Base-by-base conservation (phyloP, 768 basidiomycete genomes). In the Paxillus ammoniavirescens region DNA sequence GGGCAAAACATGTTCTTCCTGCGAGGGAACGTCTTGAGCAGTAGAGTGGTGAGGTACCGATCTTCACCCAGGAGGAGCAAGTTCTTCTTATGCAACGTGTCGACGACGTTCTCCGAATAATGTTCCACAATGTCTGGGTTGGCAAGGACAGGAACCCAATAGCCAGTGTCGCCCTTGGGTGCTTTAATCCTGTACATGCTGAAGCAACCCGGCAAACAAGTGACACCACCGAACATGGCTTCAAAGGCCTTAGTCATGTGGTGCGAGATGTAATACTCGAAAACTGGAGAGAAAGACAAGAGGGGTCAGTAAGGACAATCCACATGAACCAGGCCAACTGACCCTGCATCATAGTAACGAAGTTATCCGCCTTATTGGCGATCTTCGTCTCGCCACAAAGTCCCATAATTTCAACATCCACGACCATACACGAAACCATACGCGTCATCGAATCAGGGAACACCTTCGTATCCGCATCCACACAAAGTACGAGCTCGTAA, bases 341-440 rank as follows among this genome's bases (percentile, higher is more conserved):
- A 95, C 96, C 95, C 81, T 99, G 97, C 73, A 99, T 98, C 97
- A 99, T 98, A 14, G 96, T 98, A 42, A 98, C 95, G 77, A 96
- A 98, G 10, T 94, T 94, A 68, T 98, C 96, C 14, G 87, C 86
- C 78, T 99, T 99, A 77, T 99, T 99, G 35, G 97, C 97, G 62
- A 99, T 95, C 83, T 99, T 99, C 56, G 97, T 99, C 77, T 99
- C 97, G 26, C 97, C 97, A 66, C 97, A 99, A 23, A 99, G 79
- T 18, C 95, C 97, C 97, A 98, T 98, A 59, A 98, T 98, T 71
- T 98, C 97, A 63, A 87, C 83, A 65, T 99, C 97, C 65, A 93
- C 84, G 28, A 94, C 91, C 94, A 98, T 95, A 63, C 93, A 96
- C 45, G 92, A 88, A 47, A 87, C 86, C 95, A 99, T 94, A 63